Conservation (phyloP, 2,329 filamentous ascomycete species). For the Orbilia javanica region DNA sequence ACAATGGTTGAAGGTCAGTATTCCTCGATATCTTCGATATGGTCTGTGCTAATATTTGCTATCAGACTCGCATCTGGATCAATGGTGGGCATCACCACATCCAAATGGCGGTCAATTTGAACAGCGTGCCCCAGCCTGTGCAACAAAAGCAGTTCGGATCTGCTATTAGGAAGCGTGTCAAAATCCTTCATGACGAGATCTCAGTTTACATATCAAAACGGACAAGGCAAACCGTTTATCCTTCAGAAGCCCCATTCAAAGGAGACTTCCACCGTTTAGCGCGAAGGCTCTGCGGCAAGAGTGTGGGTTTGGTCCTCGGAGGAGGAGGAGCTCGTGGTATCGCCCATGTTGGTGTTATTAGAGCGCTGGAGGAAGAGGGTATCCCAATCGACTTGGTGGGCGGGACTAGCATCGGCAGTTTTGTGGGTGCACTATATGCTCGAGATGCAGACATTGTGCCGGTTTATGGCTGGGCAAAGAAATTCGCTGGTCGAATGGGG, state of each 20-base stretch:
- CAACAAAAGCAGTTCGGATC: constrained; percentile 83
- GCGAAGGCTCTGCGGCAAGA: constrained; percentile 89
- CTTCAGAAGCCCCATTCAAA: constrained; percentile 91
- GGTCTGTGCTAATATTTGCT: constrained; percentile 58
- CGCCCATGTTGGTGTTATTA: constrained; percentile 91
- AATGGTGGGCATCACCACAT: constrained; percentile 98
- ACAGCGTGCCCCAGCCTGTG: constrained; percentile 70
- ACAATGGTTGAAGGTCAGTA: constrained; percentile 78
- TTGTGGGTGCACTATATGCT: constrained; percentile 94
- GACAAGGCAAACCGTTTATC: constrained; percentile 90
- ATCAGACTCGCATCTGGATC: constrained; percentile 89
- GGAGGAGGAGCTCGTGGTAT: constrained; percentile 94
- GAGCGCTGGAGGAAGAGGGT: constrained; percentile 93
- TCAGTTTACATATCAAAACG: constrained; percentile 97
- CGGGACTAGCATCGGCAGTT: constrained; percentile 94
- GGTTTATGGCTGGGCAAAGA: constrained; percentile 96
- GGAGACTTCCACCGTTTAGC: constrained; percentile 96
- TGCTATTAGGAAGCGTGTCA: constrained; percentile 89
- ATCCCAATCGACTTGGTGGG: constrained; percentile 96
- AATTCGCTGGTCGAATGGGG: constrained; percentile 97
- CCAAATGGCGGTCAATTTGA: constrained; percentile 85
- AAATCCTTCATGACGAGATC: constrained; percentile 94
- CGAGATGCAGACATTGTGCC: constrained; percentile 96
- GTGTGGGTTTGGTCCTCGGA: constrained; percentile 91
- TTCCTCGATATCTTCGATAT: background rate